Evolutionary conservation across 1,284 basidiomycete genomes (phyloP).

Genomic region (Tilletia setariae): DNA sequence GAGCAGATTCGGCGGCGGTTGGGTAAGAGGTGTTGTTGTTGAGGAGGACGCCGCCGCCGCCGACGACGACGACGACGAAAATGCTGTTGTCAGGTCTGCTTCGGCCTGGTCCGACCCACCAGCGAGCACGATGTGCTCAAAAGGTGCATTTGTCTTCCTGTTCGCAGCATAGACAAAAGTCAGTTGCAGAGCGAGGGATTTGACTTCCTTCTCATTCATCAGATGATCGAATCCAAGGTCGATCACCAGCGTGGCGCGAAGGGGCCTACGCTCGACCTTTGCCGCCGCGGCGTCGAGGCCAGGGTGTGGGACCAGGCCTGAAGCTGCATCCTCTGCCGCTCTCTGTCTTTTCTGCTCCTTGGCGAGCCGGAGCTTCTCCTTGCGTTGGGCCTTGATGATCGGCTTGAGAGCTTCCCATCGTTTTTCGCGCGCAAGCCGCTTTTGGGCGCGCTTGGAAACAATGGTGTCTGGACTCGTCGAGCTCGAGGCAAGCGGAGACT

Average conservation of each 20-base stretch:
- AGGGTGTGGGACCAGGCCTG: no score
- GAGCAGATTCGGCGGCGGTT: conserved; percentile 64
- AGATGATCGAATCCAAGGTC: conserved; percentile 91
- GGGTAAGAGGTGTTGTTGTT: no score
- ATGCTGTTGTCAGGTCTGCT: conserved; percentile 56
- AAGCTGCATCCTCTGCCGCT: not conserved
- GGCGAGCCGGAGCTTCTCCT: not conserved
- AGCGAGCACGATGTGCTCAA: not conserved
- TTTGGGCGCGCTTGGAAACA: conserved; percentile 14
- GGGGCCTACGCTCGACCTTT: conserved; percentile 48
- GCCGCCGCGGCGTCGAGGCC: no score
- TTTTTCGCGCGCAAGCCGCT: conserved; percentile 4
- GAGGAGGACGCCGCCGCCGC: not conserved
- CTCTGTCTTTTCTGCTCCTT: not conserved
- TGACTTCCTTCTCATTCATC: conserved; percentile 84
- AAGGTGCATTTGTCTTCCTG: not conserved
- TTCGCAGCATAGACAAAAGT: conserved; percentile 5
- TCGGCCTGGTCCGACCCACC: conserved; percentile 68
- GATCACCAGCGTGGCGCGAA: conserved; percentile 68
- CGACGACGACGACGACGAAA: no score
- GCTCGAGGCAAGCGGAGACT: no score
- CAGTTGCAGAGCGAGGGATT: not conserved
- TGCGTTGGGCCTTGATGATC: conserved; percentile 11
- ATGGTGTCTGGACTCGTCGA: no score
- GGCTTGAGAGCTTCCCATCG: conserved; percentile 9